Base-by-base conservation (phyloP, 805 yeast species). In the Naumovozyma dairenensis region DNA sequence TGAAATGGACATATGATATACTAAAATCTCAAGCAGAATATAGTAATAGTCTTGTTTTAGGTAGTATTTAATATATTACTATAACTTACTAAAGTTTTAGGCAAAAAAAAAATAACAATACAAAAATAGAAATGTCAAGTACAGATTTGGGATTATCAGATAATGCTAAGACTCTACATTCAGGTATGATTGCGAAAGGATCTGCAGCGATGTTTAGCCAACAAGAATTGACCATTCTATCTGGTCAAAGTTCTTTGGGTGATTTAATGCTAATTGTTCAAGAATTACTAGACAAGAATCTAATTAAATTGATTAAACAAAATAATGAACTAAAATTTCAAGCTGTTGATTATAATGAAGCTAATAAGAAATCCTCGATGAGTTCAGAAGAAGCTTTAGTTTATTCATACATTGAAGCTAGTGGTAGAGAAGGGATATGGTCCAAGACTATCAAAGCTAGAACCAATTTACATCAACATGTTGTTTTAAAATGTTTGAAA, bases 351-450 rank as follows among this genome's bases (percentile, higher is more conserved):
- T 59, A 67, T 26, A 63, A 71, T 9, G 96, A 86, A 42, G 96
- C 96, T 7, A 70, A 63, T 18, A 83, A 82, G 50, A 73, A 84
- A 40, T 66, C 77, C 17, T 69, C 75, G 25, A 86, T 89, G 96
- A 54, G 71, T 6, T 71, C 78, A 19, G 98, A 92, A 49, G 97
- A 92, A 59, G 79, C 87, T 16, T 73, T 89, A 72, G 80, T 89
- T 18, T 89, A 89, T 54, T 78, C 92, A 1, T 80, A 86, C 50
- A 89, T 89, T 43, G 94, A 84, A 50, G 93, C 94, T 0, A 72
- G 93, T 6, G 94, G 92, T 4, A 68, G 97, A 57, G 96, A 87
- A 59, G 96, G 96, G 29, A 85, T 87, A 34, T 87, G 96, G 96
- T 81, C 94, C 9, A 85, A 84, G 60, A 83, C 94, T 6, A 74